Evolutionary conservation across 2,329 filamentous ascomycete species (phyloP).

Genomic region (Fusarium bulbicola): DNA sequence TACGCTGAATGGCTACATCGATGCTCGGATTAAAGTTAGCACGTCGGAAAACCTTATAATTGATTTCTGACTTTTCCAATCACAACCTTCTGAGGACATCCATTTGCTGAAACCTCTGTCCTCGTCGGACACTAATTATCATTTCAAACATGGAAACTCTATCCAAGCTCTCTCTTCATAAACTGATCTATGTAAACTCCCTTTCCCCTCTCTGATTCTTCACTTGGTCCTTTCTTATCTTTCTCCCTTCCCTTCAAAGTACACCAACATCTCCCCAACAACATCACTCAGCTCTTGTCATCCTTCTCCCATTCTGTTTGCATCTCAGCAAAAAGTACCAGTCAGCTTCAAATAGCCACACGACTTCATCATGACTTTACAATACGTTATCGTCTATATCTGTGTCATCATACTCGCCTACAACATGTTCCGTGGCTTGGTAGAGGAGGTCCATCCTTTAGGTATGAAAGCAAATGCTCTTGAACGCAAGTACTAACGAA

Average conservation of each 20-base stretch:
- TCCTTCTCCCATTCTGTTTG: background rate
- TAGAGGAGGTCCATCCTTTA: background rate
- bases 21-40: background rate
- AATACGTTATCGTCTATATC: background rate
- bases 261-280: fast-evolving
- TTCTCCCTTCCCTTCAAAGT: too few relatives aligned
- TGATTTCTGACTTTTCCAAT: background rate
- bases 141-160: background rate
- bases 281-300: background rate
- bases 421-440: background rate
- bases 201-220: background rate
- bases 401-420: background rate
- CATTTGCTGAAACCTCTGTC: background rate
- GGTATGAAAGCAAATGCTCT: background rate
- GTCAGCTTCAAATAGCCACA: fast-evolving
- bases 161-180: background rate
- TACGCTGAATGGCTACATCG: fast-evolving
- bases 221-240: too few relatives aligned
- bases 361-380: background rate
- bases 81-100: too few relatives aligned
- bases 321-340: background rate
- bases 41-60: fast-evolving
- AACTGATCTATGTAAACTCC: background rate
- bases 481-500: background rate
- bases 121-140: background rate